Evolutionary conservation across 1,284 basidiomycete species (phyloP).

Genomic region (Leccinum solheimii): DNA sequence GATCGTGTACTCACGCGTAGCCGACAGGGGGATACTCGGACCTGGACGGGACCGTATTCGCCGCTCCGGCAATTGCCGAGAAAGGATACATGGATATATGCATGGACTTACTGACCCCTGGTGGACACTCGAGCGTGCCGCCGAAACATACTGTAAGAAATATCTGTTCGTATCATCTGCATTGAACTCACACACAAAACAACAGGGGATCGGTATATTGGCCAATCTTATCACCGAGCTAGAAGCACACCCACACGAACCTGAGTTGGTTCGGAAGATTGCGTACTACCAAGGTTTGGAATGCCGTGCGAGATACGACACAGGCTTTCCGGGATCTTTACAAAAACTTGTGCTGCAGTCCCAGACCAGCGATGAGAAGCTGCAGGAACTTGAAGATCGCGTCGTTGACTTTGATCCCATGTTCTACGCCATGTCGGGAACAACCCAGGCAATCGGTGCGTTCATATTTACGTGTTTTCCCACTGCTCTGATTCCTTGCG

Average conservation of each 20-base stretch:
- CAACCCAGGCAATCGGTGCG: constrained; percentile 51
- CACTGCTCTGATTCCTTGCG: constrained; percentile 1
- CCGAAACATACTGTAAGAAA: constrained; percentile 52
- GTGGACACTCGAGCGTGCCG: constrained; percentile 69
- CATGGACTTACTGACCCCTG: constrained; percentile 55
- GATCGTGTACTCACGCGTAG: neutral
- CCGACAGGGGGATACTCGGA: constrained; percentile 38
- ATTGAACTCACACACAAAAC: neutral
- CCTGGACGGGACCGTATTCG: constrained; percentile 42
- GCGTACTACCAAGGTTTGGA: constrained; percentile 30
- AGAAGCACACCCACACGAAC: constrained; percentile 48
- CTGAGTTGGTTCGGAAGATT: constrained; percentile 36
- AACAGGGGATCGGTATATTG: constrained; percentile 57
- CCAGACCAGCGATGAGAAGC: constrained; percentile 27
- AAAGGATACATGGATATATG: constrained; percentile 65
- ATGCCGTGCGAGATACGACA: constrained; percentile 28
- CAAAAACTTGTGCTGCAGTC: constrained; percentile 33
- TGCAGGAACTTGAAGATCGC: constrained; percentile 32
- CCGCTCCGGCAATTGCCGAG: constrained; percentile 57
- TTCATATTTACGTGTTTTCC: neutral
- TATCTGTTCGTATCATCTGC: neutral
- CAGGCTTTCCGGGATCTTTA: constrained; percentile 31
- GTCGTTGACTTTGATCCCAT: constrained; percentile 31
- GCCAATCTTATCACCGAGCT: constrained; percentile 51
- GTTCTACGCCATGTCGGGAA: constrained; percentile 35